Base-by-base conservation (phyloP, 176 grass and related monocot species). In the Zea luxurians region DNA sequence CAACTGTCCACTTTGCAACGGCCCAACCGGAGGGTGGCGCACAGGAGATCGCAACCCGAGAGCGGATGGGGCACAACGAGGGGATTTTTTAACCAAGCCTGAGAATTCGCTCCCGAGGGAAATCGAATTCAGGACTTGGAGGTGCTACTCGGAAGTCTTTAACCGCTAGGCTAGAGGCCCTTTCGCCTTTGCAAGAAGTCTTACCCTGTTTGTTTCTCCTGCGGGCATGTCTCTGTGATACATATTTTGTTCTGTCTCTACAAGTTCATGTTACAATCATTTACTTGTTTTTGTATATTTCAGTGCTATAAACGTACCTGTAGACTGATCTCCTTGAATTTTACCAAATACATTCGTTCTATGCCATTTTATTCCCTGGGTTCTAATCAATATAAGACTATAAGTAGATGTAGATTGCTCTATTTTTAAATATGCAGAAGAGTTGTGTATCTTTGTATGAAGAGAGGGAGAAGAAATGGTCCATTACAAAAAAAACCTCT, bases 241-340 rank as follows among this genome's bases (percentile, higher is more conserved):
- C n/a, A 47, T 47, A 34, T 35, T 48, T 20, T 37, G 27, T 72
- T 40, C 21, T 55, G 47, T 43, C 37, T 78, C 12, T 73, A 55
- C 46, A 71, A 71, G 53, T 47, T 78, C 38, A 57, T 57, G 21
- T 16, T 57, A 71, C 57, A 9, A 10, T 37, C 34, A 37, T 37
- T 64, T 63, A 17, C 41, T 10, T 27, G 27, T 27, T 62, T 47
- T 40, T 75, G 6, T 2, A 0, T 61, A 75, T 61, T 61, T 15
- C 13, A 27, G 15, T 71, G 46, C 46, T 45, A 6, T 49, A 77
- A 78, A 46, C 5, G 9, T 11, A 6, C 47, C 15, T 70, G 4
- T 73, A 7, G 59, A 58, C 16, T 73, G 37, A 47, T 41, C 47
- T 79, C 48, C n/a, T 79, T 59, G 16, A 37, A 57, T 58, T 74